phyloP scores from a whole-genome alignment of 2,329 filamentous ascomycete genomes.

The Scedosporium apiospermum region DNA sequence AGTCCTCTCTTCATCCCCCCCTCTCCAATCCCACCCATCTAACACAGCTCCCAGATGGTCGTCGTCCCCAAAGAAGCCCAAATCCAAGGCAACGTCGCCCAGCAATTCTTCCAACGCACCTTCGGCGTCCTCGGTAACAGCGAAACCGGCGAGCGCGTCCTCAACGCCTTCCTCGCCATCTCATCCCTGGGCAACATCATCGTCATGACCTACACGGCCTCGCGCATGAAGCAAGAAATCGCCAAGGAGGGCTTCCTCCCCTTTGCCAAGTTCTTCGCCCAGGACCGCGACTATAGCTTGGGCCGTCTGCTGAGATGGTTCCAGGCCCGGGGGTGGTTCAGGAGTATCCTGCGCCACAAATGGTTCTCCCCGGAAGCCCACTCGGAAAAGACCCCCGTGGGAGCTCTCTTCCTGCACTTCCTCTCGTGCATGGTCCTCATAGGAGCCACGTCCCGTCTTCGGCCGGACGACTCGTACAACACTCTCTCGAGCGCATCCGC shows the following conservation, averaged over 20 bases:
- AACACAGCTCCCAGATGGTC: conserved; percentile 28
- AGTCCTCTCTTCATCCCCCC: conserved; percentile 9
- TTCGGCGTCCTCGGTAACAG: conserved; percentile 18
- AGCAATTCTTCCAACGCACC: conserved; percentile 23
- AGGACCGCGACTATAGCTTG: conserved; percentile 23
- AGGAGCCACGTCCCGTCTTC: conserved; percentile 21
- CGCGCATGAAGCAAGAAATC: conserved; percentile 50
- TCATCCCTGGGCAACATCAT: conserved; percentile 47
- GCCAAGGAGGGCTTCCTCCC: conserved; percentile 49
- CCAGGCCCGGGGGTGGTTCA: conserved; percentile 19
- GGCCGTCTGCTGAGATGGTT: conserved; percentile 22
- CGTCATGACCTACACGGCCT: conserved; percentile 45
- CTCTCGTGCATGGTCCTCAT: conserved; percentile 23
- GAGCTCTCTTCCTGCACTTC: conserved; percentile 24
- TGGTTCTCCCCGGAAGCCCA: conserved; percentile 25
- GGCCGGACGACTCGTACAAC: conserved; percentile 17
- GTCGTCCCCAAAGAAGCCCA: conserved; percentile 18
- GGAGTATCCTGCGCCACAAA: conserved; percentile 14
- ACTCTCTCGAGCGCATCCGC: conserved; percentile 21
- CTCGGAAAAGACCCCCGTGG: conserved; percentile 24
- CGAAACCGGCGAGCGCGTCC: conserved; percentile 22
- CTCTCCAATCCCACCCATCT: conserved; percentile 17
- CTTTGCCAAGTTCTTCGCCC: conserved; percentile 37
- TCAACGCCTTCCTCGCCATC: conserved; percentile 41
- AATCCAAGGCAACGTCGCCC: conserved; percentile 16